Evolutionary conservation across 2,329 filamentous ascomycete genomes (phyloP), one percentile per base, ranked within the genome.

Genomic region (Aspergillus ochraceus): DNA sequence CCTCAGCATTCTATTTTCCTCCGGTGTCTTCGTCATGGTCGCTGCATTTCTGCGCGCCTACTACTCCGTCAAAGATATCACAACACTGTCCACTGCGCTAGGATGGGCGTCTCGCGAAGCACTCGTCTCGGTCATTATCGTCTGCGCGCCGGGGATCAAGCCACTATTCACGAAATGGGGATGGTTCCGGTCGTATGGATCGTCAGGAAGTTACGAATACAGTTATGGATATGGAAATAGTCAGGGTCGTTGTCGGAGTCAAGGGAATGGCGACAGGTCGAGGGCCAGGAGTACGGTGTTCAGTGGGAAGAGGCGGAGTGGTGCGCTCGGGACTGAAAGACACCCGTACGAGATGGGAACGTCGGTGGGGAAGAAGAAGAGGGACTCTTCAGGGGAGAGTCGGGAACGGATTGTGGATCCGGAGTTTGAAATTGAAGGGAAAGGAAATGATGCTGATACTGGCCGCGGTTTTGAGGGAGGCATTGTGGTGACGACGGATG

Each of bases 11-110:
- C 55, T 67, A 17, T 66, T 66, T 51, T 64, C 56, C 30, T 66
- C 62, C 9, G 64, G 62, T 6, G 58, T 67, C n/a, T 66, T 66
- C 51, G 58, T 66, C 51, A 66, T 67, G 63, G 54, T 67, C 29
- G 58, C 55, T 36, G 60, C 64, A 14, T 45, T 62, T 24, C 60
- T 67, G 14, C 61, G 65, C 32, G 62, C 65, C n/a, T 66, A 66
- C 50, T 67, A 66, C 62, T 67, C 64, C n/a, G 51, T 66, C 26
- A 64, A 59, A n/a, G 50, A 64, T 17, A 61, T 66, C 39, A 49
- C 56, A 36, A 61, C 54, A 3, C 50, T 66, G 0, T 36, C 61
- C 5, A 62, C 55, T 3, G 64, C 64, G 0, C 60, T 66, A 9
- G 64, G 64, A 26, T 66, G 64, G 64, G 64, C 64, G 6, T 62